Percentiles rank a stretch among this genome's conserved stretches.
Evolutionary conservation across 768 basidiomycete species (phyloP).

Genomic region (Mycena galopus): DNA sequence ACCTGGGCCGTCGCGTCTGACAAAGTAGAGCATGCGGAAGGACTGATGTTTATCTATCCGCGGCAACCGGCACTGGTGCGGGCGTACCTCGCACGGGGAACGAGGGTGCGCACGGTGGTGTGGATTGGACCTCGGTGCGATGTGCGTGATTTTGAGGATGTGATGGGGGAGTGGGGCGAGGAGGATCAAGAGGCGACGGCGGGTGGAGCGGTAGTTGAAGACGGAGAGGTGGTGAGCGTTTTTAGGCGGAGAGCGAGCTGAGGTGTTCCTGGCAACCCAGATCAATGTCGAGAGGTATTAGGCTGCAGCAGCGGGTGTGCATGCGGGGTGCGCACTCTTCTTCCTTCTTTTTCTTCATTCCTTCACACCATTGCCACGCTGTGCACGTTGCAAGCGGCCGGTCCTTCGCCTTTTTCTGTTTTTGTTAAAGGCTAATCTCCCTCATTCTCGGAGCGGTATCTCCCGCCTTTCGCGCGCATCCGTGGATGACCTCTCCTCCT

Average conservation of each 20-base stretch:
- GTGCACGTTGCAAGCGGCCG: too few species aligned
- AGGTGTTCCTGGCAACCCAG: slow-evolving; percentile 11
- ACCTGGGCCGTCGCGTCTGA: slow-evolving; percentile 10
- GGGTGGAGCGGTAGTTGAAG: slow-evolving; percentile 9
- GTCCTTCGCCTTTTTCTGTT: too few species aligned
- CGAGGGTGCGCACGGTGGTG: slow-evolving; percentile 16
- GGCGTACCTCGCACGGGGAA: slow-evolving; percentile 2
- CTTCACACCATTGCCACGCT: too few species aligned
- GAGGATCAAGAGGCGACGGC: slow-evolving; percentile 8
- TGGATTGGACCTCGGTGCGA: slow-evolving; percentile 21
- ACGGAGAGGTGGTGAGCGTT: slow-evolving; percentile 5
- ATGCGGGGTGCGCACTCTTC: slow-evolving; percentile 9
- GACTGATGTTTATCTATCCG: slow-evolving; percentile 13
- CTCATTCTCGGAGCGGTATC: too few species aligned
- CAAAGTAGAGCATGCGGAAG: slow-evolving; percentile 4
- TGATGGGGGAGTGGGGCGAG: slow-evolving; percentile 17
- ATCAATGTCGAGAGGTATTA: slow-evolving; percentile 5
- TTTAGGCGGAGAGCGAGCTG: slow-evolving; percentile 11
- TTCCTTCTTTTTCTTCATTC: too few species aligned
- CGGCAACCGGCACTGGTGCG: slow-evolving; percentile 8
- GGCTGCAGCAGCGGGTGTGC: slow-evolving; percentile 6
- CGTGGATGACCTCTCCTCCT: too few species aligned
- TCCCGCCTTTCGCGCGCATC: too few species aligned
- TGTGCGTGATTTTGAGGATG: slow-evolving; percentile 12
- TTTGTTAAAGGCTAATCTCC: too few species aligned